Base-by-base conservation (phyloP, 1,139 yeast species). In the Candida glucosophila region DNA sequence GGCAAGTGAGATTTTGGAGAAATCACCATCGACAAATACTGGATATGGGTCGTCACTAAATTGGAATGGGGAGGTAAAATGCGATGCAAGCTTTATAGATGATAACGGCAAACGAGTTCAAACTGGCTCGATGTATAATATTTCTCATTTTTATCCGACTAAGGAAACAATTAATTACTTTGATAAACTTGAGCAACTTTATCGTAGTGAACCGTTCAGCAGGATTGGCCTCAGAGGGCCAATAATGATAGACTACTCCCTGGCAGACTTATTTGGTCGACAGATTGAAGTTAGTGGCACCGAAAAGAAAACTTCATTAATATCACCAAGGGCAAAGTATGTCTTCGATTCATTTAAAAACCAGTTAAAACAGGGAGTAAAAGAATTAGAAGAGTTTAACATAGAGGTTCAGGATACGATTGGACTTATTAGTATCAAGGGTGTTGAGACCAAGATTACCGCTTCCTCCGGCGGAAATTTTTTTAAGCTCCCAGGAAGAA, bases 21-120 rank as follows among this genome's bases (percentile, higher is more conserved):
- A 45, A 15, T 55, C 67, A 3, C 41, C 51, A 6, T 39, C 63
- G 28, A 71, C 78, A 9, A 74, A 74, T 39, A 68, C 78, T 3
- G 82, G 80, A 1, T 47, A 40, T 26, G 80, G 80, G 1, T 65
- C 78, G 2, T 67, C 72, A 11, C 46, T 73, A 28, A 67, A 67
- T 32, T 30, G 49, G 7, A 31, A 42, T 2, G 78, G 78, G 1
- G 30, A 45, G 4, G 73, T 72, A 0, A 72, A 66, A 32, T 69
- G 77, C 36, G 82, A 74, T 42, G 68, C 73, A 2, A 49, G 65
- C 32, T 48, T 54, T 20, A 39, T 61, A 6, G 21, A 22, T 14
- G 17, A 26, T 22, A 14, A 22, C 3, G 26, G 27, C 12, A 24
- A 22, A 13, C 14, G 25, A 6, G 11, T 36, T 3, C 14, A 25